Conservation (phyloP, 2,329 filamentous ascomycete species). For the Pseudogymnoascus sp. region DNA sequence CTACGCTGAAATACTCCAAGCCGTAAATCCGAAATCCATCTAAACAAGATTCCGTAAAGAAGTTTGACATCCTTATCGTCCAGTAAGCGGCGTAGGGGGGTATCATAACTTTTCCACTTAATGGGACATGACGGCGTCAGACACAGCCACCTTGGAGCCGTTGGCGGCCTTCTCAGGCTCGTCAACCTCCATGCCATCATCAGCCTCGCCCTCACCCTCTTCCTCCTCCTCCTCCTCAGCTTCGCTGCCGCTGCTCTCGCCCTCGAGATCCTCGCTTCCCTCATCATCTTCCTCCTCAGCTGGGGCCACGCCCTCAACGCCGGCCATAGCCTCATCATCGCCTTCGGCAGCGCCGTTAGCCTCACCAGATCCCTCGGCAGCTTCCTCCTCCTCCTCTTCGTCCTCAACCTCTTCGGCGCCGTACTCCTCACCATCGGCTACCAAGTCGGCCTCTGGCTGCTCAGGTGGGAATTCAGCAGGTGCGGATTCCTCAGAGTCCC, state of each 20-base stretch:
- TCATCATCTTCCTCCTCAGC: constrained; percentile 59
- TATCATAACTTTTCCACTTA: constrained; percentile 11
- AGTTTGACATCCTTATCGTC: background rate
- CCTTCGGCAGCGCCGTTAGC: constrained; percentile 37
- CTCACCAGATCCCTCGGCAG: constrained; percentile 43
- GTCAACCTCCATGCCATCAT: constrained; percentile 45
- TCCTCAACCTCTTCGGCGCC: constrained; percentile 82
- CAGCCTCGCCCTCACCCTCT: constrained; percentile 39
- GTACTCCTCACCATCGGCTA: constrained; percentile 80
- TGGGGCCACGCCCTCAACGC: constrained; percentile 47
- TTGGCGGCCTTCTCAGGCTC: constrained; percentile 26
- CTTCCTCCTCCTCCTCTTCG: constrained; percentile 56
- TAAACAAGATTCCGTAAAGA: constrained; percentile 2
- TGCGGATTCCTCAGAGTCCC: constrained; percentile 96
- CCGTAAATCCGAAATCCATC: background rate
- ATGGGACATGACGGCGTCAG: constrained; percentile 28
- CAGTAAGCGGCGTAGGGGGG: background rate
- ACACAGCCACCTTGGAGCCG: constrained; percentile 12
- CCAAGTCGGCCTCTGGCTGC: constrained; percentile 87
- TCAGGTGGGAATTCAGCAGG: constrained; percentile 95
- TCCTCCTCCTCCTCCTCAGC: constrained; percentile 59
- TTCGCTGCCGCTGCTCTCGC: constrained; percentile 65
- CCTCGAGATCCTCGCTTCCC: constrained; percentile 71
- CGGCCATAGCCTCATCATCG: constrained; percentile 70
- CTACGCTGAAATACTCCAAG: background rate